Percentiles rank a stretch among this genome's conserved stretches.
Evolutionary conservation across 176 grass and related monocot genomes (phyloP).

Genomic region (Oryza coarctata): DNA sequence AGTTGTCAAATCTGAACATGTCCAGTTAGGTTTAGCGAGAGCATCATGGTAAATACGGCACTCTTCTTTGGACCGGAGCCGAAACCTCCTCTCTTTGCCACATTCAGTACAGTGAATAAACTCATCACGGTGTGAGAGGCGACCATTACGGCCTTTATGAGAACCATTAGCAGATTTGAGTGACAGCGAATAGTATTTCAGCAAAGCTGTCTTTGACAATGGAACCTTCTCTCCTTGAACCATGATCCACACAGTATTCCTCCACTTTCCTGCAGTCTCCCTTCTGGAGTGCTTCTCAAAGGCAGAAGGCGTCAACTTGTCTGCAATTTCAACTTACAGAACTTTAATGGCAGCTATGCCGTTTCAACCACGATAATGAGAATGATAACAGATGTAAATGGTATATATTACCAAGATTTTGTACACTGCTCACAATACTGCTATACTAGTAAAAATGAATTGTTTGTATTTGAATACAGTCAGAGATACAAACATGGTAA

Average conservation of each 20-base stretch:
- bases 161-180: slow-evolving; percentile 66
- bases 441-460: neutral
- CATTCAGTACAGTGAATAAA: slow-evolving; percentile 72
- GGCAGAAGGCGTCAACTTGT: slow-evolving; percentile 84
- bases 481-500: neutral
- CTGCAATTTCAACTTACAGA: slow-evolving; percentile 46
- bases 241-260: slow-evolving; percentile 93
- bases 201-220: slow-evolving; percentile 69
- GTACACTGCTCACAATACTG: neutral
- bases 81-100: slow-evolving; percentile 82
- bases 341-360: slow-evolving; percentile 13
- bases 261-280: slow-evolving; percentile 93
- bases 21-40: slow-evolving; percentile 66
- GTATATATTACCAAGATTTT: neutral
- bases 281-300: slow-evolving; percentile 97
- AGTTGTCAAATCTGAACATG: slow-evolving; percentile 63
- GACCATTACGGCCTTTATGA: slow-evolving; percentile 61
- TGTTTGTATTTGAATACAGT: neutral
- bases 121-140: slow-evolving; percentile 78
- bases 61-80: slow-evolving; percentile 84
- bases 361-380: neutral
- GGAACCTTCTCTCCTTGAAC: slow-evolving; percentile 87
- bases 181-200: slow-evolving; percentile 75
- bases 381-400: neutral
- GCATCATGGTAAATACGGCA: slow-evolving; percentile 91